phyloP scores from a whole-genome alignment of 371 early-diverging fungal genomes.

The Rhizopus arrhizus region DNA sequence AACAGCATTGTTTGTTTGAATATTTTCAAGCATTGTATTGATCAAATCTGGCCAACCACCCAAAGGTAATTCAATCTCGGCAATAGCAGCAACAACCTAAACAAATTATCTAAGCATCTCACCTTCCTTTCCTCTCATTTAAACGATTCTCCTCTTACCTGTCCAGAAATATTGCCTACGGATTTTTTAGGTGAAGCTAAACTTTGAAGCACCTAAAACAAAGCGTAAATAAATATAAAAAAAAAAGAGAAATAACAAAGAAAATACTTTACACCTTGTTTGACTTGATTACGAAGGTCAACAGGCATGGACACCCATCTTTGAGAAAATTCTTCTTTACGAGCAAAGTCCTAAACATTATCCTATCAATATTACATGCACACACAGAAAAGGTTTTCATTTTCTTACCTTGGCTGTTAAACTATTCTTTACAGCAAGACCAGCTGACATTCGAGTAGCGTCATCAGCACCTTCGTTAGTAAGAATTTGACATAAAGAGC shows the following conservation, averaged over 20 bases:
- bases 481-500: conserved; percentile 79
- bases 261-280: conserved; percentile 51
- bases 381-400: neutral
- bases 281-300: conserved; percentile 49
- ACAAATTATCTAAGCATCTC: conserved; percentile 8
- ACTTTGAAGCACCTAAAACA: conserved; percentile 64
- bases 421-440: conserved; percentile 90
- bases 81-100: conserved; percentile 85
- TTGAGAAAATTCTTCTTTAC: conserved; percentile 66
- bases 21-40: conserved; percentile 71
- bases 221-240: neutral
- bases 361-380: neutral
- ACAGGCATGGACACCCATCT: conserved; percentile 78
- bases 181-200: conserved; percentile 66
- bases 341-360: conserved; percentile 59
- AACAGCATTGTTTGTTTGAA: conserved; percentile 59
- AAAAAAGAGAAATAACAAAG: no score
- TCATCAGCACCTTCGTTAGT: conserved; percentile 68
- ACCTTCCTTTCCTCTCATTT: neutral
- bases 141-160: conserved; percentile 37
- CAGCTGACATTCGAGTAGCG: conserved; percentile 78
- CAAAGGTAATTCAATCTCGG: conserved; percentile 86
- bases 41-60: conserved; percentile 88
- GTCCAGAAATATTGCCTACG: conserved; percentile 78
- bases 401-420: conserved; percentile 78